These are phyloP conservation scores for Anaeromyces robustus DNA, from an alignment of 192 early-diverging fungal species.

Conservation along the genomic window DNA sequence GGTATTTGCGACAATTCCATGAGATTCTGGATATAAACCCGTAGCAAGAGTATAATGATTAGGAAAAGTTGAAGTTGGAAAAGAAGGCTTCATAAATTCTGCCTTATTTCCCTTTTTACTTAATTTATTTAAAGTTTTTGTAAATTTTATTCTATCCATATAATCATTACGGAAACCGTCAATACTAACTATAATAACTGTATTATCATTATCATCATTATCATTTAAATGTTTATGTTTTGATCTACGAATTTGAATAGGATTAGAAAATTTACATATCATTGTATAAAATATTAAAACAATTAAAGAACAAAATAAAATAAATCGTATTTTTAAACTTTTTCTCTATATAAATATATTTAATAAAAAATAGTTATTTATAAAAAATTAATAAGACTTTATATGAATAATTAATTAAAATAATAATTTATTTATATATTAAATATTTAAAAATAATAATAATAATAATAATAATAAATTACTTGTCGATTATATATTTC, in stretches of 20 bases:
- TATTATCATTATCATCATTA: neutral
- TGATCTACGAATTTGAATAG: constrained; percentile 24
- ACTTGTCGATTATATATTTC: no score
- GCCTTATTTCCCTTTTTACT: constrained; percentile 22
- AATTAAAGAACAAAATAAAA: neutral
- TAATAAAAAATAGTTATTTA: no score
- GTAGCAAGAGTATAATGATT: constrained; percentile 87
- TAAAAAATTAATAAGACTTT: no score
- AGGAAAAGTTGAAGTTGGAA: constrained; percentile 68
- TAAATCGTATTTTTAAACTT: neutral
- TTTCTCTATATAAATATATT: neutral
- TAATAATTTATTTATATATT: no score
- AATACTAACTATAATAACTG: constrained; percentile 63
- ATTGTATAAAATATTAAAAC: constrained; percentile 8
- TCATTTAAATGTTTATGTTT: neutral
- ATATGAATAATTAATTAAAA: no score
- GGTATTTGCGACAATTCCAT: constrained; percentile 63
- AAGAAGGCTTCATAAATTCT: constrained; percentile 49
- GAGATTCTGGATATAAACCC: constrained; percentile 79
- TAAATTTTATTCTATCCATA: constrained; percentile 29
- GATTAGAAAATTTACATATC: neutral
- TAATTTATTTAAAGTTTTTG: neutral
- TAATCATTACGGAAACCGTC: constrained; percentile 83
- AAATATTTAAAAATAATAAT: no score
- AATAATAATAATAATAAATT: no score